Evolutionary conservation across 176 grass and related monocot species (phyloP), one percentile per base, ranked within the genome.

Genomic region (Otatea glauca): DNA sequence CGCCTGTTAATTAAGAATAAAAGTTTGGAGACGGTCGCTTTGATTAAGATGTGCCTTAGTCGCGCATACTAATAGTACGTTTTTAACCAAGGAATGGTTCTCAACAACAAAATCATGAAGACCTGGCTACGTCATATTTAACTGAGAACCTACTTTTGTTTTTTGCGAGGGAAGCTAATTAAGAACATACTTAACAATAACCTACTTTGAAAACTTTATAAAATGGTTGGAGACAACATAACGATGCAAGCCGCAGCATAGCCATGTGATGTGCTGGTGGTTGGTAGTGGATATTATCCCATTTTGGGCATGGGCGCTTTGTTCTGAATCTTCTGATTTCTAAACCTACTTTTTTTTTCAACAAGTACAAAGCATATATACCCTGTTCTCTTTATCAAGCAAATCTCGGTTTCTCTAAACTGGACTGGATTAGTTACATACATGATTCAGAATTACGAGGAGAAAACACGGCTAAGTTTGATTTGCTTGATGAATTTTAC

Each of bases 401-500:
- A 21, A n/a, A 43, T 15, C 59, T 62, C 13, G 4, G 3, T 0
- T 67, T 54, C 10, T 76, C 17, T 2, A 5, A 68, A 34, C 11
- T 15, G 45, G 63, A 37, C 7, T 75, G 37, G 12, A 25, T 72
- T 27, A 13, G 27, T 13, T 29, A 50, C 24, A 7, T 50, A 49
- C 7, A 9, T 21, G 4, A 24, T 60, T 60, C n/a, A 60, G 3
- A 66, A 5, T 45, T 37, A 20, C 8, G 14, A 7, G 32, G 18
- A 1, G 4, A 13, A 3, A 13, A 13, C 9, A 1, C 8, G 23
- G 15, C 3, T 10, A 9, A 6, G 15, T 42, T 56, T 18, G 29
- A 53, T 41, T 32, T 63, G 21, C 15, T 5, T 18, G 21, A 71
- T 21, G 5, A 72, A 39, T 32, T 41, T 75, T 88, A 94, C 94